A percentile compares a stretch with the other conserved stretches of the same genome.
These are phyloP conservation scores for Aspergillus alliaceus DNA, from an alignment of 2,329 filamentous ascomycete genomes.

Conservation along the genomic window DNA sequence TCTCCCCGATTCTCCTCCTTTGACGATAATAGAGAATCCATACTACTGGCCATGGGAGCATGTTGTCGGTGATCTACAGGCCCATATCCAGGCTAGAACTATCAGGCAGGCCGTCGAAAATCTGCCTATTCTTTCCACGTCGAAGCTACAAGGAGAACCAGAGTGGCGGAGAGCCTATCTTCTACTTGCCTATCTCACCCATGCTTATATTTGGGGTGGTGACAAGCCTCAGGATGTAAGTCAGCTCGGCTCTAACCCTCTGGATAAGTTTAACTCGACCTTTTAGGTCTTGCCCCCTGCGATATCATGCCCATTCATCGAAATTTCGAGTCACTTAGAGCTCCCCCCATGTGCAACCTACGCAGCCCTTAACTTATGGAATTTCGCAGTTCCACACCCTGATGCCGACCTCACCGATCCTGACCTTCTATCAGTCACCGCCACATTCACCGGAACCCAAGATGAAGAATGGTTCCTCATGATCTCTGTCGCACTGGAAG, in stretches of 20 bases:
- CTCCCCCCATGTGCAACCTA: constrained; percentile 46
- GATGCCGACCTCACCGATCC: constrained; percentile 36
- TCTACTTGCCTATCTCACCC: constrained; percentile 71
- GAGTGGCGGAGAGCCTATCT: constrained; percentile 87
- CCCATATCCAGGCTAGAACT: constrained; percentile 71
- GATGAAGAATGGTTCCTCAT: constrained; percentile 52
- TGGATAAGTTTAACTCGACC: neutral
- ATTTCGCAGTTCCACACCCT: constrained; percentile 26
- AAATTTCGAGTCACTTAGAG: constrained; percentile 36
- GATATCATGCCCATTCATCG: constrained; percentile 37
- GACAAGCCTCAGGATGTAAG: constrained; percentile 66
- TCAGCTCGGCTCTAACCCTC: neutral
- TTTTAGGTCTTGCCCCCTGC: constrained; percentile 36
- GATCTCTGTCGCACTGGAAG: constrained; percentile 55
- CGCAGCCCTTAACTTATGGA: constrained; percentile 43
- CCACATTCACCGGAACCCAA: constrained; percentile 40
- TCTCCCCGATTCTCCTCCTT: constrained; percentile 72
- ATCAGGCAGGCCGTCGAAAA: constrained; percentile 73
- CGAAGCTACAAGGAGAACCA: constrained; percentile 71
- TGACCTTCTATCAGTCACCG: constrained; percentile 33
- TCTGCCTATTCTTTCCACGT: constrained; percentile 75
- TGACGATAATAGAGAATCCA: constrained; percentile 71
- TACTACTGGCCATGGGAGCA: constrained; percentile 94
- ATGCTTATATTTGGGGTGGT: constrained; percentile 84
- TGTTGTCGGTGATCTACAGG: constrained; percentile 73